These are phyloP conservation scores for Sorghum bicolor DNA, from an alignment of 176 grass and related monocot genomes.

Conservation along the genomic window DNA sequence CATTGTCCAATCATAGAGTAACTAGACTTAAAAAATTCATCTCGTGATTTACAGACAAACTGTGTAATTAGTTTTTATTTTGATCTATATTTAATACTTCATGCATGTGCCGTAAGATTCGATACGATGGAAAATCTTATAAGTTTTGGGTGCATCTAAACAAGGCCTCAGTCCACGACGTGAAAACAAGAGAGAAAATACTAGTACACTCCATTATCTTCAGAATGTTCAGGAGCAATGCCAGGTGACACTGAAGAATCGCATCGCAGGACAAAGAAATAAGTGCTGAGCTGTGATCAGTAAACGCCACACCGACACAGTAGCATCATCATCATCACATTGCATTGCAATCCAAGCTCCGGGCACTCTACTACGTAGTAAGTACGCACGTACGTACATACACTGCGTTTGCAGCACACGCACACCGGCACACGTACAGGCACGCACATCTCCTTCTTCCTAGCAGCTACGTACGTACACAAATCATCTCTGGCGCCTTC, in stretches of 20 bases:
- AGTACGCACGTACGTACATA: slow-evolving; percentile 3
- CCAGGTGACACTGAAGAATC: too few relatives aligned
- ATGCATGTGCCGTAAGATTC: too few relatives aligned
- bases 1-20: too few relatives aligned
- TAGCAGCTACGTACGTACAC: not conserved
- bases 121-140: too few relatives aligned
- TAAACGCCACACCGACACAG: slow-evolving; percentile 36
- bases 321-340: not conserved
- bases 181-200: not conserved
- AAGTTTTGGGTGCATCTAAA: too few relatives aligned
- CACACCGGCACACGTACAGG: not conserved
- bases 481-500: not conserved
- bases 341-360: slow-evolving; percentile 42
- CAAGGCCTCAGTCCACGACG: not conserved
- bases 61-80: too few relatives aligned
- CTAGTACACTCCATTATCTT: too few relatives aligned
- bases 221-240: not conserved
- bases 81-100: too few relatives aligned
- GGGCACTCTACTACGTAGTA: slow-evolving; percentile 7
- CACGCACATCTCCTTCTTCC: slow-evolving; percentile 14
- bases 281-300: not conserved
- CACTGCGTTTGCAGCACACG: slow-evolving; percentile 3
- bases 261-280: not conserved
- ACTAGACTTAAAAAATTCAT: too few relatives aligned
- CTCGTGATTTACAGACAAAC: too few relatives aligned